phyloP scores from a whole-genome alignment of 768 basidiomycete species.

The Pisolithus microcarpus region DNA sequence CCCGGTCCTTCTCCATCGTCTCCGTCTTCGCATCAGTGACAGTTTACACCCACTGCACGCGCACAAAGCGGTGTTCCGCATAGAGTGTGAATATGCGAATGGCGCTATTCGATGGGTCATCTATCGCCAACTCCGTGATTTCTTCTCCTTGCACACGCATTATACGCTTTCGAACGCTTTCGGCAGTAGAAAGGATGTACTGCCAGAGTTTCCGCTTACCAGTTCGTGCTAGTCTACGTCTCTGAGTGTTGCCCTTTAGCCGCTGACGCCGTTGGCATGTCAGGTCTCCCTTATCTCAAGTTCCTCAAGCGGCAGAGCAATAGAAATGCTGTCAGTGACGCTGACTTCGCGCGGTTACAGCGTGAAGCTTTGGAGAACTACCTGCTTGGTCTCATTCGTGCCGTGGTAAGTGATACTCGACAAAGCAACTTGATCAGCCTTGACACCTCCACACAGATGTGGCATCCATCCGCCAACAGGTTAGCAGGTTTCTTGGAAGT shows the following conservation, averaged over 20 bases:
- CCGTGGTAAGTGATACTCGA: slow-evolving; percentile 55
- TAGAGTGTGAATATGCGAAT: slow-evolving; percentile 95
- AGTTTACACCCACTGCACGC: slow-evolving; percentile 75
- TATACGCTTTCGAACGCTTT: slow-evolving; percentile 82
- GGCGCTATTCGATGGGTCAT: slow-evolving; percentile 90
- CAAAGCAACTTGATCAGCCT: slow-evolving; percentile 1
- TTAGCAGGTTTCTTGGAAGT: slow-evolving; percentile 88
- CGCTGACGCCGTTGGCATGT: neutral
- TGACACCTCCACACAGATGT: slow-evolving; percentile 51
- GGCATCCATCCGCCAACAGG: slow-evolving; percentile 87
- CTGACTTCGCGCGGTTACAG: slow-evolving; percentile 77
- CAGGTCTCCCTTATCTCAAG: slow-evolving; percentile 88
- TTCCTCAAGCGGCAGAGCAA: slow-evolving; percentile 63
- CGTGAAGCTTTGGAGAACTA: slow-evolving; percentile 83
- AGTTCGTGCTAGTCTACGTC: slow-evolving; percentile 34
- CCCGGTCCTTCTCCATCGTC: slow-evolving; percentile 70
- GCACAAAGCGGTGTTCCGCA: slow-evolving; percentile 75
- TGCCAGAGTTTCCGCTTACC: slow-evolving; percentile 89
- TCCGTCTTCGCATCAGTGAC: slow-evolving; percentile 81
- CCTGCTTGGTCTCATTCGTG: slow-evolving; percentile 77
- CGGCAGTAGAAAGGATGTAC: slow-evolving; percentile 59
- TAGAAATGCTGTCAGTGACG: slow-evolving; percentile 45
- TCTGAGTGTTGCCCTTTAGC: neutral
- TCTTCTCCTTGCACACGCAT: slow-evolving; percentile 82
- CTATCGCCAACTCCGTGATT: slow-evolving; percentile 91